Percentiles rank a stretch among this genome's conserved stretches.
Evolutionary conservation across 2,329 filamentous ascomycete species (phyloP).

Genomic region (Colletotrichum brevisporum): DNA sequence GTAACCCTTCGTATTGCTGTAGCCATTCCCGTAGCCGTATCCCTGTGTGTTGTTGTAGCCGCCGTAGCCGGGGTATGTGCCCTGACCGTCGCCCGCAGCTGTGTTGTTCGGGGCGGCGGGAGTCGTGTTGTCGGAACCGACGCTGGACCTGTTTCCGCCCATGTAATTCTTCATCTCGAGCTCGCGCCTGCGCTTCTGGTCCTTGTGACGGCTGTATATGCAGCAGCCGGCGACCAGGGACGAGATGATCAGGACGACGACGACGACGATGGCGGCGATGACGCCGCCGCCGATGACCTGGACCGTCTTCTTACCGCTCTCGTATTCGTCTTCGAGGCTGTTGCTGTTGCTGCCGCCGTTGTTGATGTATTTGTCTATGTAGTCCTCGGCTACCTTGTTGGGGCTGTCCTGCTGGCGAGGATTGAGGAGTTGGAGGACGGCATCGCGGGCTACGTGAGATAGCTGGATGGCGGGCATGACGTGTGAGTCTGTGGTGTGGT

Average conservation of each 20-base stretch:
- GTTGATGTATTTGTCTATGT: conserved; percentile 7
- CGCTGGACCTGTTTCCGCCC: conserved; percentile 15
- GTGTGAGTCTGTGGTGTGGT: too few relatives aligned
- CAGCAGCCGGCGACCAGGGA: conserved; percentile 12
- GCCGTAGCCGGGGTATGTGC: background rate
- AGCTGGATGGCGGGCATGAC: background rate
- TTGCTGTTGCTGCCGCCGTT: background rate
- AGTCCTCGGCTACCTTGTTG: background rate
- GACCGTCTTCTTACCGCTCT: background rate
- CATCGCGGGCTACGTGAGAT: background rate
- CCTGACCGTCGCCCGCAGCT: background rate
- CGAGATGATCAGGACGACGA: conserved; percentile 6
- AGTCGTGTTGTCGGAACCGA: background rate
- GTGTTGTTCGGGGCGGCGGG: background rate
- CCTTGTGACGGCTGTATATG: conserved; percentile 12
- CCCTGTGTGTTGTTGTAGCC: conserved; percentile 9
- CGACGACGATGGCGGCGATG: conserved; percentile 18
- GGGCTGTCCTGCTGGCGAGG: background rate
- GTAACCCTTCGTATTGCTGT: background rate
- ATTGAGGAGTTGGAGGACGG: background rate
- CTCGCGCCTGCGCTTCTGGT: conserved; percentile 4
- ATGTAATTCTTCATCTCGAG: conserved; percentile 25
- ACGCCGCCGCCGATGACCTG: conserved; percentile 20
- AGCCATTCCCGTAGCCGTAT: background rate
- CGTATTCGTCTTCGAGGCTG: conserved; percentile 8